Conservation (phyloP, 2,329 filamentous ascomycete genomes). For the Scytalidium sp. region DNA sequence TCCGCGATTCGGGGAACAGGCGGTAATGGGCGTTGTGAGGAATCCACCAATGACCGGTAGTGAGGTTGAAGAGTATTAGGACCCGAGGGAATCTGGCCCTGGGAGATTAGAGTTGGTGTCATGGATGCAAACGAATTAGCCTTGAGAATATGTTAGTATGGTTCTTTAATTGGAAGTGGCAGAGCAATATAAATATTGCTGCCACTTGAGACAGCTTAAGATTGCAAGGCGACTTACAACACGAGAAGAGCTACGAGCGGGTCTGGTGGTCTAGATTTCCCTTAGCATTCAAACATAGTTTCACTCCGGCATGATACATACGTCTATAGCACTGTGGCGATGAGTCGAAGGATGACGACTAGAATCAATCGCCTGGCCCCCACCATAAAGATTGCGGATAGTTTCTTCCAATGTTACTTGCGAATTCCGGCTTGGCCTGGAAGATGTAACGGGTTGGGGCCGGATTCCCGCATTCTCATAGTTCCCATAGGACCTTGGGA, state of each 20-base stretch:
- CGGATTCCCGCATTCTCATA: neutral
- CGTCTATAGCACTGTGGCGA: neutral
- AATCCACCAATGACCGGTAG: constrained; percentile 12
- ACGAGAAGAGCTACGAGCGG: neutral
- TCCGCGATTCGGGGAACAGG: constrained; percentile 50
- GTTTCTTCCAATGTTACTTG: neutral
- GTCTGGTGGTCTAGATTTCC: neutral
- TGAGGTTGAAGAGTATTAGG: constrained; percentile 7
- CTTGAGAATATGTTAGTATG: neutral
- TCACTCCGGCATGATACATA: neutral
- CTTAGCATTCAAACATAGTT: neutral
- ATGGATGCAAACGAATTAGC: neutral
- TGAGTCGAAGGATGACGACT: neutral
- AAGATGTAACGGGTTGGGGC: neutral
- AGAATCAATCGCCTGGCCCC: neutral
- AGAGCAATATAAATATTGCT: too few species aligned
- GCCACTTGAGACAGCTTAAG: too few species aligned
- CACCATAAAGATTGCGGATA: neutral
- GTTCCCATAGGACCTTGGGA: constrained; percentile 11
- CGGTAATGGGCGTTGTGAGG: constrained; percentile 13
- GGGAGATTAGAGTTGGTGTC: neutral
- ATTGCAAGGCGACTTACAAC: neutral
- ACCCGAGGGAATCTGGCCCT: neutral
- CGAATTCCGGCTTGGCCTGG: neutral
- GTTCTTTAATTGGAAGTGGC: neutral